phyloP scores from a whole-genome alignment of 176 grass and related monocot genomes.

The Eremochloa ophiuroides region DNA sequence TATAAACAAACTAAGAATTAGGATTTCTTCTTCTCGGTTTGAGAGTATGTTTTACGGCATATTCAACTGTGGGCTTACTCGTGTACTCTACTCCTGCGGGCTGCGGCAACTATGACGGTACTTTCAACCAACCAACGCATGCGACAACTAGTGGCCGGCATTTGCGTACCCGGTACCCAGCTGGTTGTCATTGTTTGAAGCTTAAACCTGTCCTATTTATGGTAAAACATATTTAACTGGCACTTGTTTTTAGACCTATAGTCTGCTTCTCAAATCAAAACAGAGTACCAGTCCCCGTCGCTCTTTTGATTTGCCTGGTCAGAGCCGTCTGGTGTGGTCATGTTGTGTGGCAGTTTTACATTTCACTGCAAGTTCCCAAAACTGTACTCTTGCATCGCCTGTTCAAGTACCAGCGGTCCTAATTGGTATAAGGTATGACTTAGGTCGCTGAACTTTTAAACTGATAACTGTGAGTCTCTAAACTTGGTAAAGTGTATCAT shows the following conservation, averaged over 20 bases:
- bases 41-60: too few species aligned
- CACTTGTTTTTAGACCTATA: background rate
- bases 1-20: too few species aligned
- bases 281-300: background rate
- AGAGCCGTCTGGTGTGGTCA: background rate
- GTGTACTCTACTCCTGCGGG: too few species aligned
- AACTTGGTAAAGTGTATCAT: too few species aligned
- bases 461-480: too few species aligned
- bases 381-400: background rate
- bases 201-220: background rate
- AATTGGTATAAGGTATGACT: too few species aligned
- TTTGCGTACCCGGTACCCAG: background rate
- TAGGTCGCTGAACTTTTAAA: too few species aligned
- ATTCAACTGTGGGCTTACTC: too few species aligned
- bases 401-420: too few species aligned
- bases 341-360: background rate
- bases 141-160: background rate
- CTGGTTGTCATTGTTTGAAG: background rate
- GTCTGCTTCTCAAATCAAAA: background rate
- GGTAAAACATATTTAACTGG: background rate
- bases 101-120: too few species aligned
- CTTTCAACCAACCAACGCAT: background rate
- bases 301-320: background rate
- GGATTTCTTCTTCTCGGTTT: too few species aligned
- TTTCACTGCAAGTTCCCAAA: background rate